Evolutionary conservation across 768 basidiomycete species (phyloP).

Genomic region (Lentinula sp.): DNA sequence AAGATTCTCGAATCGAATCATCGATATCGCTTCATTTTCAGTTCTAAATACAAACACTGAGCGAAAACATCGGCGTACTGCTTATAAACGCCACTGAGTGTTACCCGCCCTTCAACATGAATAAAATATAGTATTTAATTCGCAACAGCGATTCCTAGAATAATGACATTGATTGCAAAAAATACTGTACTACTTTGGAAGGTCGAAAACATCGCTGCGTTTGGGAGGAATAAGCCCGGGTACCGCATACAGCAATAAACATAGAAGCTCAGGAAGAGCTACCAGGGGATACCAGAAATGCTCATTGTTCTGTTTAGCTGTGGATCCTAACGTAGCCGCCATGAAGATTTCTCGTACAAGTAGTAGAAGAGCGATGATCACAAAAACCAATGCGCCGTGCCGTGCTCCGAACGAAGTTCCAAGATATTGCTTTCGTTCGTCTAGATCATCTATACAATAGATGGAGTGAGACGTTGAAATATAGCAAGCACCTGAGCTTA

Average conservation of each 20-base stretch:
- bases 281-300: conserved; percentile 35
- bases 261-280: conserved; percentile 31
- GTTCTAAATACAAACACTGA: too few relatives aligned
- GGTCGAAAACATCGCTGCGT: neutral
- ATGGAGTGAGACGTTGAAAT: neutral
- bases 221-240: conserved; percentile 26
- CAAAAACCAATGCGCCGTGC: conserved; percentile 24
- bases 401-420: conserved; percentile 15
- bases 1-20: too few relatives aligned
- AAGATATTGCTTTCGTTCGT: neutral
- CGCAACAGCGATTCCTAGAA: too few relatives aligned
- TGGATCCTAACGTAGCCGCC: conserved; percentile 24
- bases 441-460: neutral
- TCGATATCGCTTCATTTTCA: too few relatives aligned
- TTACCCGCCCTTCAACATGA: too few relatives aligned
- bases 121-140: too few relatives aligned
- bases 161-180: neutral
- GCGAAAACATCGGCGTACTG: too few relatives aligned
- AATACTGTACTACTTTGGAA: neutral
- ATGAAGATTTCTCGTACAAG: conserved; percentile 31
- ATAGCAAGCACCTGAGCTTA: neutral
- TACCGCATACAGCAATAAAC: conserved; percentile 24
- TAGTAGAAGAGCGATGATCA: conserved; percentile 25
- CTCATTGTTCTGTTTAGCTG: conserved; percentile 23
- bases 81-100: too few relatives aligned